Evolutionary conservation across 805 yeast genomes (phyloP), one percentile per base, ranked within the genome.

Genomic region (Candida saitoana): DNA sequence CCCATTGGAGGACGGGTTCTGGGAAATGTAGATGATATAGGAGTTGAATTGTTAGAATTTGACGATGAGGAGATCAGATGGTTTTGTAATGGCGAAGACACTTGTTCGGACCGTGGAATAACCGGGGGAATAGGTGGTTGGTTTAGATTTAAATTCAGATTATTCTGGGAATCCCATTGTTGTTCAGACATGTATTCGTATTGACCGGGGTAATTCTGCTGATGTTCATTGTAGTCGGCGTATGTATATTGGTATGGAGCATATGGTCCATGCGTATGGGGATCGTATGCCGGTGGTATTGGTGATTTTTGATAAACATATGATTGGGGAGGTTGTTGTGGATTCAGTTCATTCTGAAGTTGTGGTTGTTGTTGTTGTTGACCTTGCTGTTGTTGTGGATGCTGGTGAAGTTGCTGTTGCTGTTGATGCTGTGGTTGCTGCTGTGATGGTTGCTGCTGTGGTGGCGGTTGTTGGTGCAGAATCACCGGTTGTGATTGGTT

Each of bases 321-420:
- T 29, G 11, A 32, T 18, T 3, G 38, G 17, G 18, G 16, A 29
- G 15, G 16, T 14, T 18, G 38, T 16, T 3, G 38, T 2, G 3
- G 29, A 4, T n/a, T 36, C 24, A n/a, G 38, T 15, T 12, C 22
- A 16, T 18, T 24, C 17, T 12, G 42, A 17, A 3, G 40, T 27
- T 18, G 16, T 7, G 8, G 39, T 25, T 22, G 25, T 22, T 11
- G 39, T 17, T 14, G 39, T 16, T 36, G 29, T 22, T 15, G 29
- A 4, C 5, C 6, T 36, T 15, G 39, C 22, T 15, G 31, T 7
- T n/a, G 39, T 14, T 22, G 39, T 16, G 12, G 39, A 24, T 15
- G 32, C 14, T 19, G 41, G 3, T 31, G 36, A 5, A 17, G 39
- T 36, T 36, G 39, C 16, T 20, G 15, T n/a, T 24, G 33, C 27